Base-by-base conservation (phyloP, 2,329 filamentous ascomycete genomes). In the Aspergillus fijiensis region DNA sequence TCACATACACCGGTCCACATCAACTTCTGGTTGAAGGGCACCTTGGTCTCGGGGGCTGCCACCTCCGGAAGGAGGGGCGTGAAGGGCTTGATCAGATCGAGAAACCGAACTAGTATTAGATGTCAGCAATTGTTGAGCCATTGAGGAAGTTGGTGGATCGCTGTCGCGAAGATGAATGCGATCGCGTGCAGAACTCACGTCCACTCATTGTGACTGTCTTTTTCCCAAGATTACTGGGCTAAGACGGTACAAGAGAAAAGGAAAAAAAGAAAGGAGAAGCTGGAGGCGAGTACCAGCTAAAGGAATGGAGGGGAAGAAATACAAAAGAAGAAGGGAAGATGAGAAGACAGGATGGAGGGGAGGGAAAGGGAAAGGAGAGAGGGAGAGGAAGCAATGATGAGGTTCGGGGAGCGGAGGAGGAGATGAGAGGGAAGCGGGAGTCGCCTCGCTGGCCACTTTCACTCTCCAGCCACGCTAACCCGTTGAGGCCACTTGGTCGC, bases 31-130 rank as follows among this genome's bases (percentile, higher is more conserved):
- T 98, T 96, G 89, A 99, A 99, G 70, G 93, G 92, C 61, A 96
- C 89, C 85, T 97, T 98, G 79, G 93, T 96, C 84, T 99, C 95
- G 71, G 95, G 95, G 76, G 96, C 90, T 83, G 94, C 90, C 81
- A 99, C 95, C 89, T 99, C 95, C 77, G 95, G 95, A 79, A 99
- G 91, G 87, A 98, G 92, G 84, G 95, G 94, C 85, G 96, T 92
- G 80, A 99, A 99, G 77, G 95, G 95, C 84, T 99, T 99, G 84
- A 99, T 95, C 79, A 98, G 87, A 82, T 99, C 95, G 84, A 99
- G 94, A 79, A 99, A 99, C 80, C 95, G 93, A 82, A 99, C 94
- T 98, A 67, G 60, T 56, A 55, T 33, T 33, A 19, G 52, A 14
- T 5, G 50, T 74, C 57, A 77, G 72, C 60, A 67, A 70, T 56